These are phyloP conservation scores for Sporisorium scitamineum DNA, from an alignment of 1,284 basidiomycete genomes.

Conservation along the genomic window DNA sequence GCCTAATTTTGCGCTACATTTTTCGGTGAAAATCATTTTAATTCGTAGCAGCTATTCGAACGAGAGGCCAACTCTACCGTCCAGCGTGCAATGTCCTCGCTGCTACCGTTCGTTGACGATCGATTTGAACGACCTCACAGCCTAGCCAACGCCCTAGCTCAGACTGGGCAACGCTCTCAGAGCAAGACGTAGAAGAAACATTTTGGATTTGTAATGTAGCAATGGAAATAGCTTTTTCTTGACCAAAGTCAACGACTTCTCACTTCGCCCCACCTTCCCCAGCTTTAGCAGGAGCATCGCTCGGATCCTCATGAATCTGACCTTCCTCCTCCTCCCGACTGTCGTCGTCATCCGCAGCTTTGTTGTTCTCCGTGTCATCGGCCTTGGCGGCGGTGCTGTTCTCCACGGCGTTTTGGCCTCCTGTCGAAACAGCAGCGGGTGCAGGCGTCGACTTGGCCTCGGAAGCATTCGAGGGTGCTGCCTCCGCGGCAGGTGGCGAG, in stretches of 20 bases:
- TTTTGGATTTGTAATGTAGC: slow-evolving; percentile 1
- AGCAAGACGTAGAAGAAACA: neutral
- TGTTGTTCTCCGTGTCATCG: neutral
- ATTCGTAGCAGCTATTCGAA: no score
- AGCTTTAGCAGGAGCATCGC: slow-evolving; percentile 10
- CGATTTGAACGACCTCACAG: no score
- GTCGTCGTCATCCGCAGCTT: slow-evolving; percentile 2
- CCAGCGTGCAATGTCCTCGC: no score
- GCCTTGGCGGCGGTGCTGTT: neutral
- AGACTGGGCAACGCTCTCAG: neutral
- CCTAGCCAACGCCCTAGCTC: no score
- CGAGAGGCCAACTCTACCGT: no score
- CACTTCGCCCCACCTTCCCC: slow-evolving; percentile 9
- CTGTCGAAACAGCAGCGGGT: slow-evolving; percentile 1
- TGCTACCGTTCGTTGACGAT: no score
- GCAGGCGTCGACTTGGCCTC: slow-evolving; percentile 7
- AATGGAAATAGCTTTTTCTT: neutral
- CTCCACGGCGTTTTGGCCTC: neutral
- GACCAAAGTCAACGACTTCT: no score
- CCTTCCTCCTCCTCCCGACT: slow-evolving; percentile 22
- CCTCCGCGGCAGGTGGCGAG: slow-evolving; percentile 1
- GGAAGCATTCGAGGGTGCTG: neutral
- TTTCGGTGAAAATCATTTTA: no score
- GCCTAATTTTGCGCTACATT: no score
- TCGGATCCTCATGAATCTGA: slow-evolving; percentile 18